These are phyloP conservation scores for Penicillium ochrochloron DNA, from an alignment of 495 filamentous ascomycete genomes.

Conservation along the genomic window DNA sequence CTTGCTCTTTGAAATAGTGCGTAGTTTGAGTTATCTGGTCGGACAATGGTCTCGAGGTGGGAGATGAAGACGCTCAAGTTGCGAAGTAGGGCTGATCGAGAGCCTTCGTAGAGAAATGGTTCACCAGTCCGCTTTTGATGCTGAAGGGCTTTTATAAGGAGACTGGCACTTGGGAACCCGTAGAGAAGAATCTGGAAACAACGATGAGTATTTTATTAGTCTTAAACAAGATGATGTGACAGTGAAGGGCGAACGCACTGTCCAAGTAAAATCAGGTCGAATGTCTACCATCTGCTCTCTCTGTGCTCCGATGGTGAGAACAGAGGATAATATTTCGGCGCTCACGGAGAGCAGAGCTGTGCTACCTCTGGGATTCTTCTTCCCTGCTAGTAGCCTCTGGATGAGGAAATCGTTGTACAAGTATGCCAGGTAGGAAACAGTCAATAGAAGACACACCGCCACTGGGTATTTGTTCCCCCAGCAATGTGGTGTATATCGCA, in stretches of 20 bases:
- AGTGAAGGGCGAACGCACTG: constrained; percentile 20
- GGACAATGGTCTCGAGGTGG: constrained; percentile 34
- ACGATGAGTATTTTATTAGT: background rate
- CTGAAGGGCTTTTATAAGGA: constrained; percentile 45
- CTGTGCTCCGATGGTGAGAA: constrained; percentile 43
- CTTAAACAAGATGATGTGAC: background rate
- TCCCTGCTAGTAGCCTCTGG: constrained; percentile 41
- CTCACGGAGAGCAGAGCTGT: constrained; percentile 42
- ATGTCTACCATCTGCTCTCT: constrained; percentile 46
- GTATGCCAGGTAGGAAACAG: constrained; percentile 42
- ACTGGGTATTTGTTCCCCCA: constrained; percentile 28
- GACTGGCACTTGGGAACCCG: constrained; percentile 45
- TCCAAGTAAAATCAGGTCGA: constrained; percentile 31
- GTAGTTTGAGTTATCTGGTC: constrained; percentile 27
- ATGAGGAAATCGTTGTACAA: constrained; percentile 52
- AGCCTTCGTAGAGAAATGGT: constrained; percentile 43
- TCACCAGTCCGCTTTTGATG: constrained; percentile 47
- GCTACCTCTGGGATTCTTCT: constrained; percentile 12
- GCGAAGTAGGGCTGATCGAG: constrained; percentile 60
- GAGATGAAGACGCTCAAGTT: constrained; percentile 61
- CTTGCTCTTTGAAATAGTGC: constrained; percentile 36
- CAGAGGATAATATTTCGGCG: constrained; percentile 43
- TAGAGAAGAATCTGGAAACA: constrained; percentile 41
- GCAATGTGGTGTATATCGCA: constrained; percentile 37
- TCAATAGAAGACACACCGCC: constrained; percentile 38